Evolutionary conservation across 345 rosid genomes (phyloP).

Genomic region (Moricandia arvensis): DNA sequence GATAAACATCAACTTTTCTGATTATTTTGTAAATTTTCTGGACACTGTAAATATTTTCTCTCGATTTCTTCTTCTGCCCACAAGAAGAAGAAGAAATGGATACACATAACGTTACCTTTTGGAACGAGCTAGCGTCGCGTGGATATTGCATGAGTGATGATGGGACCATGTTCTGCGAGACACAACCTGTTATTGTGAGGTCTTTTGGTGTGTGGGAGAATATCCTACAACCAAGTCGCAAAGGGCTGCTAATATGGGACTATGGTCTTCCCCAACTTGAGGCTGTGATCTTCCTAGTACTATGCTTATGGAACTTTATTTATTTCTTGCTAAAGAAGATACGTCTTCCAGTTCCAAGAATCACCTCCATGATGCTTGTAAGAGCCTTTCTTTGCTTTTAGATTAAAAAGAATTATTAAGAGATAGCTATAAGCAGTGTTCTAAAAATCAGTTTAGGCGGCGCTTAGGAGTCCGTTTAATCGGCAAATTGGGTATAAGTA

Average conservation of each 20-base stretch:
- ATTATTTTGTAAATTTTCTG: background rate
- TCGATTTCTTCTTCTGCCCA: conserved; percentile 12
- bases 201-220: conserved; percentile 36
- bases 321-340: conserved; percentile 28
- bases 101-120: background rate
- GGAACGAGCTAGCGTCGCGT: background rate
- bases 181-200: background rate
- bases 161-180: conserved; percentile 22
- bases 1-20: background rate
- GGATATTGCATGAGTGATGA: conserved; percentile 20
- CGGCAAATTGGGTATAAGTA: too few relatives aligned
- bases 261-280: conserved; percentile 32
- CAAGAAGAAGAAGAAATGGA: conserved; percentile 12
- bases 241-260: conserved; percentile 15
- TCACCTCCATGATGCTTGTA: conserved; percentile 39
- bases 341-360: conserved; percentile 27
- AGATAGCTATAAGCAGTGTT: background rate
- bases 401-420: background rate
- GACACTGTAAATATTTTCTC: background rate
- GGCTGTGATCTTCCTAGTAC: conserved; percentile 18
- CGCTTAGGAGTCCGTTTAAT: too few relatives aligned
- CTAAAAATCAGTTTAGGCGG: too few relatives aligned
- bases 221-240: background rate
- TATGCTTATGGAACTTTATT: conserved; percentile 32
- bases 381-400: background rate